phyloP scores from a whole-genome alignment of 2,329 filamentous ascomycete genomes.

The Pestalotiopsis fici region DNA sequence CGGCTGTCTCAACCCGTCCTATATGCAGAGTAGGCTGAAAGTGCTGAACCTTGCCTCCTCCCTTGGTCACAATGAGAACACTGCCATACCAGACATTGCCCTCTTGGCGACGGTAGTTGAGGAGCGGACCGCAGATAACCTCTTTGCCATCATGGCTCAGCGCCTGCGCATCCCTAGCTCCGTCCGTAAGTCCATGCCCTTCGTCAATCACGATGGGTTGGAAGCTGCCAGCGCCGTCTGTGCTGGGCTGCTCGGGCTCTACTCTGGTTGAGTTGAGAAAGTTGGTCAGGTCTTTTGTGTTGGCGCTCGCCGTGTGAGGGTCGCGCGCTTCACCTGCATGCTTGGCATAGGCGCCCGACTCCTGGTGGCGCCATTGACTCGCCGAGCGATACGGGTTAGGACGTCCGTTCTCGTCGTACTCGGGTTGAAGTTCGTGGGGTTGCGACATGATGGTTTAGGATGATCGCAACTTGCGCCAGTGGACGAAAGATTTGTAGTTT shows the following conservation, averaged over 20 bases:
- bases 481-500: background rate
- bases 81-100: conserved; percentile 77
- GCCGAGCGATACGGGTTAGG: conserved; percentile 57
- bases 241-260: conserved; percentile 37
- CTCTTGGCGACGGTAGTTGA: conserved; percentile 79
- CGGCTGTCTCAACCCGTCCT: conserved; percentile 37
- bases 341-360: conserved; percentile 57
- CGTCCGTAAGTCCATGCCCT: conserved; percentile 31
- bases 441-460: conserved; percentile 6
- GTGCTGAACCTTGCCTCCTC: conserved; percentile 62
- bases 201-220: conserved; percentile 52
- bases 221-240: conserved; percentile 36
- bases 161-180: conserved; percentile 19
- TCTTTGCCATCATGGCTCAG: conserved; percentile 50
- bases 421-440: conserved; percentile 22
- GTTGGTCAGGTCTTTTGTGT: conserved; percentile 52
- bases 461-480: background rate
- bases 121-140: conserved; percentile 70
- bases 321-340: conserved; percentile 46
- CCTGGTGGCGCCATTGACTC: conserved; percentile 64
- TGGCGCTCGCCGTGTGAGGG: conserved; percentile 36
- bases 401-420: conserved; percentile 32
- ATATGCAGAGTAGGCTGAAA: conserved; percentile 60
- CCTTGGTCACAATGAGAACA: conserved; percentile 78
- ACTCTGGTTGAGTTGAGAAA: conserved; percentile 59